Conservation (phyloP, 805 yeast genomes). For the Candida maris region DNA sequence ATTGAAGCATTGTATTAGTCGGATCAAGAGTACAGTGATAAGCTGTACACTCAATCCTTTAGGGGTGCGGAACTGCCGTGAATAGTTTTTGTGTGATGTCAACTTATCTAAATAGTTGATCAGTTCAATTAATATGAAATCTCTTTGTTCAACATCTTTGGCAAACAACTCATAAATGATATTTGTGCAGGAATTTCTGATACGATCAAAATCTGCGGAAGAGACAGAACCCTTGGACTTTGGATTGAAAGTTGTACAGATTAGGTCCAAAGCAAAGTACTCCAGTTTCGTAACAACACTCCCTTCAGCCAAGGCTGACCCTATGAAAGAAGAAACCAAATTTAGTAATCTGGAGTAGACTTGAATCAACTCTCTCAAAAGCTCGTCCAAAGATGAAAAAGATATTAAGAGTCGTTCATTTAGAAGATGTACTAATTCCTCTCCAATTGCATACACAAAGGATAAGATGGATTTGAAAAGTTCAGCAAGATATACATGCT, state of each 20-base stretch:
- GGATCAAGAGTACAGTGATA: slow-evolving; percentile 43
- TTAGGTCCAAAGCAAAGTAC: slow-evolving; percentile 40
- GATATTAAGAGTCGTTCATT: neutral
- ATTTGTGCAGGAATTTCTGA: slow-evolving; percentile 30
- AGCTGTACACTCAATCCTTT: slow-evolving; percentile 49
- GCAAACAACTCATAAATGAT: slow-evolving; percentile 38
- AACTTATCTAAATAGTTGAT: slow-evolving; percentile 47
- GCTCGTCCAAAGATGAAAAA: neutral
- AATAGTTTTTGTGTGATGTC: slow-evolving; percentile 40
- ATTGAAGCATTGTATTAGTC: slow-evolving; percentile 33
- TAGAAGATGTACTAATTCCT: slow-evolving; percentile 6
- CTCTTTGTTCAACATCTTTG: slow-evolving; percentile 47
- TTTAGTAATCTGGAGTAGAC: slow-evolving; percentile 12
- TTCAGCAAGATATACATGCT: slow-evolving; percentile 43
- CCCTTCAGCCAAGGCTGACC: slow-evolving; percentile 39
- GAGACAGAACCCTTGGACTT: slow-evolving; percentile 24
- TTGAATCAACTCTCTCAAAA: slow-evolving; percentile 1
- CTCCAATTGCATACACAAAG: slow-evolving; percentile 31
- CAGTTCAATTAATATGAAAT: slow-evolving; percentile 59
- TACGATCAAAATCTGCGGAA: slow-evolving; percentile 18
- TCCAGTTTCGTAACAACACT: slow-evolving; percentile 55
- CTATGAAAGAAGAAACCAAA: slow-evolving; percentile 17
- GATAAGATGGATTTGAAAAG: slow-evolving; percentile 39
- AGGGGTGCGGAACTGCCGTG: slow-evolving; percentile 41
- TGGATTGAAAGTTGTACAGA: slow-evolving; percentile 37